Conservation (phyloP, 1,139 yeast species). For the Kodamaea anthophila region DNA sequence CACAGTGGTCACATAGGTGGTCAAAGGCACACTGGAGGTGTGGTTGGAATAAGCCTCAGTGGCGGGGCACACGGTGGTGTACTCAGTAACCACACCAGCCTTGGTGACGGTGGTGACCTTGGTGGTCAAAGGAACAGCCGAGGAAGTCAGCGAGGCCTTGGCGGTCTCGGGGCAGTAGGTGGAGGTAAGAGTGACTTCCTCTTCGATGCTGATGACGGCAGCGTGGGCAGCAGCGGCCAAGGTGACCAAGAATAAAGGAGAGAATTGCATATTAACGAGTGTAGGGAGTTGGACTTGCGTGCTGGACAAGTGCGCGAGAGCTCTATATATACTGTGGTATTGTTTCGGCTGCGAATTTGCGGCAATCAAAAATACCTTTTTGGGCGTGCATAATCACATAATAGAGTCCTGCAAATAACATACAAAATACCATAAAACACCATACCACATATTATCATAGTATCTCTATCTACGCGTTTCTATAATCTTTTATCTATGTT, state of each 20-base stretch:
- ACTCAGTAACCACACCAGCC: slow-evolving; percentile 12
- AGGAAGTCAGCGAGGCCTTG: slow-evolving; percentile 7
- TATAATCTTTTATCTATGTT: too few species aligned
- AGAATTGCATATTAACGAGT: slow-evolving; percentile 11
- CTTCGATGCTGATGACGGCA: slow-evolving; percentile 7
- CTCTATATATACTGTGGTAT: too few species aligned
- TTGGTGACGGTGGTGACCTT: slow-evolving; percentile 13
- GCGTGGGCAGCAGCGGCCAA: slow-evolving; percentile 10
- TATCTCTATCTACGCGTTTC: too few species aligned
- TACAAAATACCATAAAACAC: too few species aligned
- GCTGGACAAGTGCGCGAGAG: too few species aligned
- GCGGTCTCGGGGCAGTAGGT: slow-evolving; percentile 14
- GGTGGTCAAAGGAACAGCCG: slow-evolving; percentile 9
- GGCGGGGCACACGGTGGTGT: slow-evolving; percentile 19
- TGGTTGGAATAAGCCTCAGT: slow-evolving; percentile 8
- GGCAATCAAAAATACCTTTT: too few species aligned
- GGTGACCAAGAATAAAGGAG: slow-evolving; percentile 10
- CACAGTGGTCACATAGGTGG: slow-evolving; percentile 11
- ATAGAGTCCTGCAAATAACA: too few species aligned
- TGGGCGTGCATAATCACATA: too few species aligned
- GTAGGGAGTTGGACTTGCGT: slow-evolving; percentile 15
- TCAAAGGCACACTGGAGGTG: slow-evolving; percentile 7
- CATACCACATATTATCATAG: too few species aligned
- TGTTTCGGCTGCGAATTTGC: too few species aligned
- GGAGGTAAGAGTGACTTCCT: slow-evolving; percentile 6